Evolutionary conservation across 2,329 filamentous ascomycete genomes (phyloP), one percentile per base, ranked within the genome.

Genomic region (Monosporascus sp.): DNA sequence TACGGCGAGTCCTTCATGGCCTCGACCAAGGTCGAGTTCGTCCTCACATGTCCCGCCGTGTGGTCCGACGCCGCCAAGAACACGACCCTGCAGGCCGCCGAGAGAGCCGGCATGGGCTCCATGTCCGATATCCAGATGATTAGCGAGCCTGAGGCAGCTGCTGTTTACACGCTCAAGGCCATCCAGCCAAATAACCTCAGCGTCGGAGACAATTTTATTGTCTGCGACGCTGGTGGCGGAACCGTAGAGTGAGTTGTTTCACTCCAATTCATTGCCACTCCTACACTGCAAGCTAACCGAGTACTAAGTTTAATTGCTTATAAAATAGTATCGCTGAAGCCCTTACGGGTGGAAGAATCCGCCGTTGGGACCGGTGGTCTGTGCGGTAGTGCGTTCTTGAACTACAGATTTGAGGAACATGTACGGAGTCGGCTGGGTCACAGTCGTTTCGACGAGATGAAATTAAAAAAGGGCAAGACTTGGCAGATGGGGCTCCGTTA

Each of bases 21-120:
- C 6, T 83, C 81, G 7, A 91, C 88, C 5, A 84, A 84, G 61
- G 84, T 90, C 39, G 84, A 92, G 56, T 92, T 89, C 61, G 87
- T 93, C 48, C 75, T 94, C 51, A 93, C 89, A 1, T 89, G 88
- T 49, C 89, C 89, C 7, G 89, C 89, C 7, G 88, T 93, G 7
- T 94, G 89, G 89, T 89, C 84, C 24, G 89, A 94, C 66, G 82
- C 86, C 0, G 89, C 89, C n/a, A 93, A 92, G 72, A 89, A 90
- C 67, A 88, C 88, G 6, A 93, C 89, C 2, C 70, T 91, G 48
- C 82, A 88, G 65, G 89, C 89, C 6, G 89, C 89, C 11, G 86
- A 91, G 71, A 76, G 84, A 53, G 89, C 89, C 0, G 89, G 89
- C 3, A 90, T 93, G 85, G 89, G 88, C 5, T 79, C 74, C 2